A percentile compares a stretch with the other conserved stretches of the same genome.
Evolutionary conservation across 495 filamentous ascomycete species (phyloP).

Genomic region (Podospora pseudoanserina): DNA sequence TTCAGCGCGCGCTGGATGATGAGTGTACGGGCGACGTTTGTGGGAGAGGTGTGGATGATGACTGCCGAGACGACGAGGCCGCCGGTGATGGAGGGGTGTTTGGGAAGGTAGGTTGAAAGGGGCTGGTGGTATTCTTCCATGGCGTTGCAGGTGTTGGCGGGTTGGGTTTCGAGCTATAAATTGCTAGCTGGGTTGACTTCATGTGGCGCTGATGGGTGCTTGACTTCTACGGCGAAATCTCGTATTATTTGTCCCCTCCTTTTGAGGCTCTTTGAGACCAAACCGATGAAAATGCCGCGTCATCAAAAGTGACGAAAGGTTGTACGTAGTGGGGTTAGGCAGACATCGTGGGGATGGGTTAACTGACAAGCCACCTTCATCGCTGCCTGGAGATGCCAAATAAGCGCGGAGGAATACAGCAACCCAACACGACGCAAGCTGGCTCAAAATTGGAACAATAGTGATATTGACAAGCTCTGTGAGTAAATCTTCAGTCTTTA

Average conservation of each 20-base stretch:
- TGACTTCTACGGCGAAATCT: background rate
- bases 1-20: slow-evolving; percentile 46
- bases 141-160: background rate
- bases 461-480: background rate
- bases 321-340: background rate
- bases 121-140: background rate
- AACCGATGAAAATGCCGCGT: background rate
- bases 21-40: slow-evolving; percentile 30
- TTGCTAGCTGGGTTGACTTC: background rate
- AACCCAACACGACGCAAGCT: background rate
- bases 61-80: slow-evolving; percentile 32
- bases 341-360: background rate
- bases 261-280: background rate
- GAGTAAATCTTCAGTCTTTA: background rate
- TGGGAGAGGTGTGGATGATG: slow-evolving; percentile 27
- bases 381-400: background rate
- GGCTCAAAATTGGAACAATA: background rate
- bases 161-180: background rate
- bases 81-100: slow-evolving; percentile 21
- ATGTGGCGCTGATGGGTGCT: too few species aligned
- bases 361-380: background rate
- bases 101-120: slow-evolving; percentile 22
- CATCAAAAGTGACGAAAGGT: background rate
- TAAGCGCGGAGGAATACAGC: background rate
- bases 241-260: background rate